phyloP scores from a whole-genome alignment of 2,329 filamentous ascomycete species.

The Sarocladiaceae sp. region DNA sequence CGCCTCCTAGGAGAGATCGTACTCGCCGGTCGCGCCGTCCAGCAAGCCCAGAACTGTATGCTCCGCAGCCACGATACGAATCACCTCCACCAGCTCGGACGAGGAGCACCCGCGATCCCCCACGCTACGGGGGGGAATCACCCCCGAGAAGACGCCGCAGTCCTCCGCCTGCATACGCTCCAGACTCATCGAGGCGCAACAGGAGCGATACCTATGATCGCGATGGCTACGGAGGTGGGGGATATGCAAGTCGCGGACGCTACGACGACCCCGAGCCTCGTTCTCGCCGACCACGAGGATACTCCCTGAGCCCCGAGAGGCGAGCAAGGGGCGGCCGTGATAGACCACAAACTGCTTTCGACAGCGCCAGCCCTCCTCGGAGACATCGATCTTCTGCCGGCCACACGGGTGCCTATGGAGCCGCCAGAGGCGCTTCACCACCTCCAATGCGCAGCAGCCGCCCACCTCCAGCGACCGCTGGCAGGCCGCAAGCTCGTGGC shows the following conservation, averaged over 20 bases:
- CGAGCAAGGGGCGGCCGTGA: slow-evolving; percentile 14
- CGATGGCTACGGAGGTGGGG: slow-evolving; percentile 1
- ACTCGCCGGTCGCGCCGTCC: not conserved
- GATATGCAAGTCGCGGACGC: slow-evolving; percentile 5
- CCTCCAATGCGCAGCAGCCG: slow-evolving; percentile 1
- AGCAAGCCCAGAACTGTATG: slow-evolving; percentile 7
- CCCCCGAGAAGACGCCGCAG: slow-evolving; percentile 4
- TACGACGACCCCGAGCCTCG: slow-evolving; percentile 13
- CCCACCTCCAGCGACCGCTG: slow-evolving; percentile 17
- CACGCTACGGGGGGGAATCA: slow-evolving; percentile 1
- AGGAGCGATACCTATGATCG: slow-evolving; percentile 8
- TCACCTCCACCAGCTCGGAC: slow-evolving; percentile 6
- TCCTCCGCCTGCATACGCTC: slow-evolving; percentile 1
- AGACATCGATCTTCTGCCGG: slow-evolving; percentile 7
- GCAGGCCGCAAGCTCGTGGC: slow-evolving; percentile 15
- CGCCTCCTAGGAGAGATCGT: slow-evolving; percentile 5
- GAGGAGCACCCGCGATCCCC: slow-evolving; percentile 4
- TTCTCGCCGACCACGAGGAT: slow-evolving; percentile 16
- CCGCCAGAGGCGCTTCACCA: not conserved
- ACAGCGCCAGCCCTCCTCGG: slow-evolving; percentile 9
- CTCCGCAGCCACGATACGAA: slow-evolving; percentile 9
- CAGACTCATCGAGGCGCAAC: slow-evolving; percentile 11
- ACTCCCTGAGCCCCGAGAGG: slow-evolving; percentile 15
- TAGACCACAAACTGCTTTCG: slow-evolving; percentile 9
- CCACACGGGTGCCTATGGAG: not conserved